Base-by-base conservation (phyloP, 805 yeast species). In the Clavispora fructus region DNA sequence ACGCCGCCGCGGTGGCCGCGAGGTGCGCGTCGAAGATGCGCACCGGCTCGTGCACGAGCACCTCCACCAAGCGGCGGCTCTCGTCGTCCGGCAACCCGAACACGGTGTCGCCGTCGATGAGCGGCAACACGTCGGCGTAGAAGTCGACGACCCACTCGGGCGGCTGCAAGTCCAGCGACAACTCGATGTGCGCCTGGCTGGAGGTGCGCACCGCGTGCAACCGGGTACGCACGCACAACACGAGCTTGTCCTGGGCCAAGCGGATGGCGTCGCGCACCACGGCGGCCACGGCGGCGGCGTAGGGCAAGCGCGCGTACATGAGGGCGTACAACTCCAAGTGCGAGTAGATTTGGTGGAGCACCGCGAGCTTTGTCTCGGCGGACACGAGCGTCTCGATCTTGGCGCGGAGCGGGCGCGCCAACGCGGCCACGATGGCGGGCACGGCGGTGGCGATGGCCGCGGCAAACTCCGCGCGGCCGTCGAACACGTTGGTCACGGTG, bases 61-160 rank as follows among this genome's bases (percentile, higher is more conserved):
- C 62, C 2, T 58, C 49, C 37, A 75, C 48, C 19, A 83, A 69
- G 13, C 61, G 53, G 1, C 57, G 57, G 44, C 73, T 63, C 14
- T 66, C 65, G 0, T 64, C 65, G 1, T 57, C 57, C 5, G 67
- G 53, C 31, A 80, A 58, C 25, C 69, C 69, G 52, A 84, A 57
- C 8, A 82, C 59, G 3, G 75, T 67, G 6, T 61, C 61, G 27
- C 57, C 54, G 49, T 79, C 81, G 50, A 85, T 74, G 1, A 87
- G 63, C 1, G 80, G 79, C 46, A 83, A 69, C 27, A 85, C 68
- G 13, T 80, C 84, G 0, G 79, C 68, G 41, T 85, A 74, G 53
- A 83, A 81, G n/a, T 79, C 83, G 41, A 77, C 69, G 19, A 87
- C 66, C 90, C 95, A 91, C 49, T 87, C 95, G 0, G 97, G 96